Base-by-base conservation (phyloP, 2,329 filamentous ascomycete species). In the Xylariaceae sp. region DNA sequence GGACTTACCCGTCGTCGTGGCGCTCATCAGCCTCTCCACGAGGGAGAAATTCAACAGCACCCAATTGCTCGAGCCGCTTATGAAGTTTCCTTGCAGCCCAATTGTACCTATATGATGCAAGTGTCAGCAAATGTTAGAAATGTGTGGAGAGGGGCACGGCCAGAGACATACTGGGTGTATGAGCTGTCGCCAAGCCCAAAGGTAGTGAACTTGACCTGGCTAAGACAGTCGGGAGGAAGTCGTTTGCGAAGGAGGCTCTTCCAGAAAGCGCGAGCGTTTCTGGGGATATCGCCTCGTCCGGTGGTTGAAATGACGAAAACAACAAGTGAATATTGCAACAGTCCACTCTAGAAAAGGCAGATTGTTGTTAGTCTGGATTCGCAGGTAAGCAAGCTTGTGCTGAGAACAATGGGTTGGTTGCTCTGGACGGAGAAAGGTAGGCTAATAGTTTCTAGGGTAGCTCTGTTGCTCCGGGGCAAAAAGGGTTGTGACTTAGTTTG, bases 101-200 rank as follows among this genome's bases (percentile, higher is more conserved):
- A 69, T 98, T 98, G 67, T 89, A 95, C 60, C 86, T 92, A 49
- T 22, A 49, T 14, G 2, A 21, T 33, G 10, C 8, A 34, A 14
- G 23, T 25, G 25, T 52, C 42, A 50, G 45, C 45, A 43, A 52
- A 47, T 44, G 10, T 6, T 40, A 29, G 19, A 23, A 21, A 38
- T 37, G 21, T 22, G 10, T 36, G 19, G 20, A 42, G 21, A 12
- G 33, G 22, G 20, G 12, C 5, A 12, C 27, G n/a, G 4, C 14
- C 29, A 5, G 12, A 16, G 20, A 63, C 77, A 54, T 72, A 93
- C 84, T 94, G 92, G 45, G 86, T 77, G 73, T 98, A 98, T 1
- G 91, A 95, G 60, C 87, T 95, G 66, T 98, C 93, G 1, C 93
- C 93, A 1, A 97, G 76, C 1, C 93, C 93, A 72, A 97, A 95